A percentile compares a stretch with the other conserved stretches of the same genome.
phyloP scores from a whole-genome alignment of 2,329 filamentous ascomycete species.

The Hymenoscyphus infarciens region DNA sequence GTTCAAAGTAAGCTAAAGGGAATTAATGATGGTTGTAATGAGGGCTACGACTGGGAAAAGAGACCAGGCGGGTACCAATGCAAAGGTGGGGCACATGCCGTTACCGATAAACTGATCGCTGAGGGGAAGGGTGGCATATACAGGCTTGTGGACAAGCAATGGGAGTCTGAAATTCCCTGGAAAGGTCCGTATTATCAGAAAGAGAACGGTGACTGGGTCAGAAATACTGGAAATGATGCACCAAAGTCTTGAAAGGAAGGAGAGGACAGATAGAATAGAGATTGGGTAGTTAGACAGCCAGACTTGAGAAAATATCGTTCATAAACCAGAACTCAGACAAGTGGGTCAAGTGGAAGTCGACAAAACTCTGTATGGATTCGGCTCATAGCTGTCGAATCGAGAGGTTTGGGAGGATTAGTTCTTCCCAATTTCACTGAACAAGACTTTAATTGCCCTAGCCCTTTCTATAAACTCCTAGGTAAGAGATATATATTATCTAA shows the following conservation, averaged over 20 bases:
- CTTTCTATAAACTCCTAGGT: too few relatives aligned
- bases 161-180: not conserved
- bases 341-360: not conserved
- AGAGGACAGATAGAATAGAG: not conserved
- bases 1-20: slow-evolving; percentile 35
- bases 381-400: too few relatives aligned
- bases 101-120: slow-evolving; percentile 39
- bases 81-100: slow-evolving; percentile 54
- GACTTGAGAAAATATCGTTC: not conserved
- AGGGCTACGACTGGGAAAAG: slow-evolving; percentile 57
- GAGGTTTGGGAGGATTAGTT: too few relatives aligned
- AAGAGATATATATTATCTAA: too few relatives aligned
- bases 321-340: not conserved
- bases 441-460: too few relatives aligned
- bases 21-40: slow-evolving; percentile 49
- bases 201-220: not conserved
- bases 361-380: not conserved
- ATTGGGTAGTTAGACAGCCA: not conserved
- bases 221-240: not conserved
- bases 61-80: slow-evolving; percentile 56
- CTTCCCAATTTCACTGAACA: too few relatives aligned
- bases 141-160: not conserved
- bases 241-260: not conserved
- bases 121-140: slow-evolving; percentile 13
- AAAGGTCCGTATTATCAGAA: not conserved